A percentile compares a stretch with the other conserved stretches of the same genome.
Evolutionary conservation across 345 rosid species (phyloP).

Genomic region (Citrus cavaleriei): DNA sequence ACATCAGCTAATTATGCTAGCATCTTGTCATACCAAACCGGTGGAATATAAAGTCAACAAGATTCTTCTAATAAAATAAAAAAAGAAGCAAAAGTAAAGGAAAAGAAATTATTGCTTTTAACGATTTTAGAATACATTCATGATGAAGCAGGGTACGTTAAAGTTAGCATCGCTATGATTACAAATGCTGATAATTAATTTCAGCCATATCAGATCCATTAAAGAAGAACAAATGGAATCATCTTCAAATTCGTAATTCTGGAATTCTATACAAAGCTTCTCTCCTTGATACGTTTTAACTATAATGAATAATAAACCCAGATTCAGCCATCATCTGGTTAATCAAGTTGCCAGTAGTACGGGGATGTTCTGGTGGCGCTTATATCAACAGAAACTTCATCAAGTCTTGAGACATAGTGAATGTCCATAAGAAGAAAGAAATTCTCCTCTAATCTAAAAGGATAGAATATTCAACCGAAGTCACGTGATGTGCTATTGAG

Average conservation of each 20-base stretch:
- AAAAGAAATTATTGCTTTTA: background rate
- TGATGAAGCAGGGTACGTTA: background rate
- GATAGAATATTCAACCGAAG: constrained; percentile 16
- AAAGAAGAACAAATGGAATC: background rate
- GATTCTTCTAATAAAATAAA: background rate
- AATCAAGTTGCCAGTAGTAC: background rate
- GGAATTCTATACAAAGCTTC: background rate
- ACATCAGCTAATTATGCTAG: too few relatives aligned
- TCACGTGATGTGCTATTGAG: constrained; percentile 18
- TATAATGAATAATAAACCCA: background rate
- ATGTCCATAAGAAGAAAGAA: background rate
- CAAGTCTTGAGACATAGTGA: background rate
- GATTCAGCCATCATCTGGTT: background rate
- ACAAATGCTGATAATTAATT: background rate
- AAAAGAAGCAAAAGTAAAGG: too few relatives aligned
- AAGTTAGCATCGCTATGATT: background rate
- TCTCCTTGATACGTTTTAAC: background rate
- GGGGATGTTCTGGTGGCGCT: background rate
- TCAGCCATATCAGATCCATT: background rate
- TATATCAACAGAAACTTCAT: background rate
- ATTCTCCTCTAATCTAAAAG: background rate
- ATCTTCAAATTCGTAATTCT: background rate
- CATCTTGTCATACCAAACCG: too few relatives aligned
- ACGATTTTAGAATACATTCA: background rate
- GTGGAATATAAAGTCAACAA: background rate